Conservation (phyloP, 2,329 filamentous ascomycete genomes). For the Arthrobotrys pseudoclavata region DNA sequence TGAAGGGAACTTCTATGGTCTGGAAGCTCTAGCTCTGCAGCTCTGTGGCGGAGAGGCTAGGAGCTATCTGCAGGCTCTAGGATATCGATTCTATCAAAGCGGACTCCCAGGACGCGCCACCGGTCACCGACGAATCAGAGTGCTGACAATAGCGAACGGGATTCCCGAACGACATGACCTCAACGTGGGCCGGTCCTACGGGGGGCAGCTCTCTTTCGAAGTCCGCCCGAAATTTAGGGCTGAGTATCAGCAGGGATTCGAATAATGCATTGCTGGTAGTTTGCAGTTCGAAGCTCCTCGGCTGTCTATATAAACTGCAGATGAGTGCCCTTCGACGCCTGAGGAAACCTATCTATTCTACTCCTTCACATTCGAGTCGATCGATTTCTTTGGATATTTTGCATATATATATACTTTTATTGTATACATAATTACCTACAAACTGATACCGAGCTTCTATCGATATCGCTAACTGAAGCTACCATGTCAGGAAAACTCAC, state of each 20-base stretch:
- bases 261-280: not conserved
- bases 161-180: constrained; percentile 51
- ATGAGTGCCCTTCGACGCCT: constrained; percentile 5
- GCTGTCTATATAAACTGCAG: constrained; percentile 37
- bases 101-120: constrained; percentile 47
- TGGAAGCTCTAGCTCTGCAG: not conserved
- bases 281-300: constrained; percentile 4
- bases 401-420: constrained; percentile 4
- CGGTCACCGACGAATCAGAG: constrained; percentile 50
- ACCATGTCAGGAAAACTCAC: constrained; percentile 45
- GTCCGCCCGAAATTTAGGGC: constrained; percentile 43
- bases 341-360: not conserved
- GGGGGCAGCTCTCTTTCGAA: constrained; percentile 6
- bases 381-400: not conserved
- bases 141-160: constrained; percentile 41
- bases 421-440: not conserved
- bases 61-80: constrained; percentile 32
- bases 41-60: not conserved
- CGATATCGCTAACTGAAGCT: not conserved
- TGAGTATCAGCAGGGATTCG: constrained; percentile 17
- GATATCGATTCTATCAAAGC: constrained; percentile 38
- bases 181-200: constrained; percentile 45
- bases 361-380: not conserved
- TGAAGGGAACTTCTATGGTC: constrained; percentile 22
- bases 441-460: not conserved